phyloP scores from a whole-genome alignment of 2,329 filamentous ascomycete species.

The Fusarium musae region DNA sequence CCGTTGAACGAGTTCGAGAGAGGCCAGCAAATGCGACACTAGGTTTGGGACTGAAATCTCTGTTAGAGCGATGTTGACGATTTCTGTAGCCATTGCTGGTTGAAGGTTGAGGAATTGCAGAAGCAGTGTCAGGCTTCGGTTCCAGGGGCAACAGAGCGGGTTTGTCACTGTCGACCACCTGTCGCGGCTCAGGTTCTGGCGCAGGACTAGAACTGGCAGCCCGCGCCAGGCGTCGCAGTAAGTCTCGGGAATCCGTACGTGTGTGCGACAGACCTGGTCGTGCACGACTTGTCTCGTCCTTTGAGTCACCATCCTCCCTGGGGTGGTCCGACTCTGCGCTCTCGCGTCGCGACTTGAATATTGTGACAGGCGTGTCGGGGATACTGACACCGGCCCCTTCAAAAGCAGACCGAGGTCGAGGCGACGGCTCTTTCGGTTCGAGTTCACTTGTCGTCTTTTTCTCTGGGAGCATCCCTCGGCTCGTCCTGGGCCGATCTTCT shows the following conservation, averaged over 20 bases:
- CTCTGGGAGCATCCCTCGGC: conserved; percentile 29
- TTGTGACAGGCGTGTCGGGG: conserved; percentile 55
- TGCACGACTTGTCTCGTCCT: conserved; percentile 25
- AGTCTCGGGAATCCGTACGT: conserved; percentile 57
- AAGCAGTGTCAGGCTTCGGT: conserved; percentile 25
- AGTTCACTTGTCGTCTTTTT: conserved; percentile 7
- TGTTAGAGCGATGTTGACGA: conserved; percentile 23
- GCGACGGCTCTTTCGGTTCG: conserved; percentile 30
- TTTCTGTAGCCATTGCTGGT: conserved; percentile 30
- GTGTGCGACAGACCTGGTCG: conserved; percentile 34
- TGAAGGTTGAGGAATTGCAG: conserved; percentile 28
- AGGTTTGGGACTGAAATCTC: conserved; percentile 48
- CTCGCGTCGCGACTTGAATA: conserved; percentile 48
- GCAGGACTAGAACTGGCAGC: conserved; percentile 59
- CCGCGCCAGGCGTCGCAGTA: conserved; percentile 61
- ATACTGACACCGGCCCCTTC: conserved; percentile 48
- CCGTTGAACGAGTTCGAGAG: conserved; percentile 55
- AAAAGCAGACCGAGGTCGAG: conserved; percentile 41
- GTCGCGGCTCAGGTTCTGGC: conserved; percentile 42
- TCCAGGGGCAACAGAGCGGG: conserved; percentile 16
- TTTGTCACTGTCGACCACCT: conserved; percentile 27
- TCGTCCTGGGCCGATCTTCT: conserved; percentile 48
- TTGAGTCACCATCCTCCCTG: conserved; percentile 5
- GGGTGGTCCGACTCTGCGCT: conserved; percentile 13
- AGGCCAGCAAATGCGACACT: conserved; percentile 61